Evolutionary conservation across 257 asterid genomes (phyloP), one percentile per base, ranked within the genome.

Genomic region (Fraxinus pennsylvanica): DNA sequence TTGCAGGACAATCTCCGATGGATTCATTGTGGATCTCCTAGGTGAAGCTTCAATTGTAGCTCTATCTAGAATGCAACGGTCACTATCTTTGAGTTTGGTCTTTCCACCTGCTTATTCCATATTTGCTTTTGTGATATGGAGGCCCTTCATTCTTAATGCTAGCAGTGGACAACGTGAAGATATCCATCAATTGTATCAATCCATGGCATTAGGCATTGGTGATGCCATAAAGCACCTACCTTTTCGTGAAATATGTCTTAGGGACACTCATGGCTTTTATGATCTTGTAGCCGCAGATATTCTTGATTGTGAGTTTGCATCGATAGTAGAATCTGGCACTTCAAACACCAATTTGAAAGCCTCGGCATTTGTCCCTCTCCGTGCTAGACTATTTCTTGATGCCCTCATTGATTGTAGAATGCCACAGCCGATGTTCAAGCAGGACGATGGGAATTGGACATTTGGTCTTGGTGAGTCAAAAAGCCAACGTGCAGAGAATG

Each of bases 51-150:
- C 98, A 12, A 75, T 96, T 83, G 88, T 89, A 39, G 90, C 98
- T 82, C 86, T 96, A 43, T 89, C 86, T 30, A 89, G 98, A 85
- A 92, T 96, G 97, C 98, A 96, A 85, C 87, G 92, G 41, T 81
- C 89, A 75, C 87, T 96, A 39, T 72, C 99, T 68, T 45, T 91
- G 80, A 87, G 83, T 78, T 85, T 90, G 90, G 90, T 96, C 78
- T 90, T 96, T 82, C 95, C 93, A n/a, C 97, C 99, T 68, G 98
- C 99, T 78, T 96, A 90, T 88, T 88, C 96, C 43, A 90, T 91
- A 70, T 90, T 90, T 69, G 94, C 98, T 21, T 96, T 93, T 84
- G 85, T 90, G 52, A 82, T 87, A 68, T 96, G 99, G 99, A 92
- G 82, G 84, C 94, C 92, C 6, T 47, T 47, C 68, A 85, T 92